Evolutionary conservation across 352 stramenopile genomes (phyloP).

Genomic region (Globisporangium irregulare): DNA sequence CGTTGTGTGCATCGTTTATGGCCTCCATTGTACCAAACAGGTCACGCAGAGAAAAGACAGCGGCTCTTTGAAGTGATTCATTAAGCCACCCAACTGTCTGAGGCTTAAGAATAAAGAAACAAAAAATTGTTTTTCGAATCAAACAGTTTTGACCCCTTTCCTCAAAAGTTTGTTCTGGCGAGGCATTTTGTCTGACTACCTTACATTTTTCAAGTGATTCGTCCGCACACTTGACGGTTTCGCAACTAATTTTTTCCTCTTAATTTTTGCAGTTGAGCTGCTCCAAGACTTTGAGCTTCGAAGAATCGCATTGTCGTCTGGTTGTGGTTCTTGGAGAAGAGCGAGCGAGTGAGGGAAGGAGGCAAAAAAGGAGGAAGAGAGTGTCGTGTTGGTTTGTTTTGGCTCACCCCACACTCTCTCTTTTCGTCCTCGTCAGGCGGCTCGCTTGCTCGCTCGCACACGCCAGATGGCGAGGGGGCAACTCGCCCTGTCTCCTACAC

Average conservation of each 20-base stretch:
- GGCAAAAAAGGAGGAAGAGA: not conserved
- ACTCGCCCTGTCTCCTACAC: not conserved
- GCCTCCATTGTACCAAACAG: not conserved
- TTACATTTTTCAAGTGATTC: conserved; percentile 5
- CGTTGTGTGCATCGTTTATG: not conserved
- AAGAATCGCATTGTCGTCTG: not conserved
- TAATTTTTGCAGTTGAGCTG: not conserved
- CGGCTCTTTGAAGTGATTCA: not conserved
- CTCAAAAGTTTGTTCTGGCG: not conserved
- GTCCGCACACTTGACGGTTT: conserved; percentile 1
- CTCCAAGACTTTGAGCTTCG: not conserved
- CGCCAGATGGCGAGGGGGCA: conserved; percentile 3
- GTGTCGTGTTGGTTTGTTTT: not conserved
- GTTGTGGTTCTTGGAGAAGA: not conserved
- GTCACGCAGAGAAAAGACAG: not conserved
- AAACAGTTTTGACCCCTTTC: not conserved
- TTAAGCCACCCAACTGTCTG: not conserved
- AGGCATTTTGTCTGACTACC: not conserved
- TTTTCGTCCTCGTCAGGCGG: not conserved
- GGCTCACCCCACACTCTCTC: not conserved
- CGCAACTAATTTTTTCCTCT: not conserved
- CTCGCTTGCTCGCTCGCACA: not conserved
- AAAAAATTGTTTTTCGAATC: not conserved
- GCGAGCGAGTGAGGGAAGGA: not conserved
- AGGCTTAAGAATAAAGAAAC: not conserved